Percentiles rank a stretch among this genome's conserved stretches.
Evolutionary conservation across 495 filamentous ascomycete genomes (phyloP).

Genomic region (Jackrogersella multiformis): DNA sequence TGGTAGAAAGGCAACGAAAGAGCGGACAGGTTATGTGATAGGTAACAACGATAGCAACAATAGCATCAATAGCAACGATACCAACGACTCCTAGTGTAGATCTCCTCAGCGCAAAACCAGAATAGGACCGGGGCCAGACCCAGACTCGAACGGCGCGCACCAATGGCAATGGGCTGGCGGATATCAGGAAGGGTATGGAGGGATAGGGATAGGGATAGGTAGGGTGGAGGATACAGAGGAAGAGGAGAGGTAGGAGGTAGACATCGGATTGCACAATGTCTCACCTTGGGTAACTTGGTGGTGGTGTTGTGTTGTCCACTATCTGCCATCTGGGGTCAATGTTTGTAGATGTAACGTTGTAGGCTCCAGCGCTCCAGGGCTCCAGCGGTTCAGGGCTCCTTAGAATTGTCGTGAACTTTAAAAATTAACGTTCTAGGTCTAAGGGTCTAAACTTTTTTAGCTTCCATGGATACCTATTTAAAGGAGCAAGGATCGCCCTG

Average conservation of each 20-base stretch:
- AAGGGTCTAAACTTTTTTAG: conserved; percentile 22
- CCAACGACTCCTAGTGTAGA: not conserved
- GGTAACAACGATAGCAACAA: conserved; percentile 27
- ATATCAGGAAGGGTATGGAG: conserved; percentile 10
- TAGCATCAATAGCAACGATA: not conserved
- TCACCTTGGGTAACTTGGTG: conserved; percentile 29
- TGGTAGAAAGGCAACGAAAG: conserved; percentile 11
- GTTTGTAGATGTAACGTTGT: conserved; percentile 44
- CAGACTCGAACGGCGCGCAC: conserved; percentile 10
- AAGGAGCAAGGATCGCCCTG: conserved; percentile 39
- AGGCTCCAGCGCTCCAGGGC: too few species aligned
- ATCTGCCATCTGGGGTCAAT: conserved; percentile 28
- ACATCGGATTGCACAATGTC: conserved; percentile 29
- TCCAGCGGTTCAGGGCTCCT: too few species aligned
- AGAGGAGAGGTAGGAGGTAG: conserved; percentile 11
- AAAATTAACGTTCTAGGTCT: conserved; percentile 28
- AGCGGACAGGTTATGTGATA: conserved; percentile 12
- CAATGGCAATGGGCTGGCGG: conserved; percentile 21
- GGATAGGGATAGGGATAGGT: not conserved
- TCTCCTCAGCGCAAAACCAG: conserved; percentile 14
- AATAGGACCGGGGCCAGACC: conserved; percentile 4
- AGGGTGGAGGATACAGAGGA: conserved; percentile 14
- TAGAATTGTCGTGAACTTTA: conserved; percentile 30
- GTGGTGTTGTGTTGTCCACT: conserved; percentile 16
- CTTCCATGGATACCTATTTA: too few species aligned